Base-by-base conservation (phyloP, 805 yeast species). In the Candida piceae region DNA sequence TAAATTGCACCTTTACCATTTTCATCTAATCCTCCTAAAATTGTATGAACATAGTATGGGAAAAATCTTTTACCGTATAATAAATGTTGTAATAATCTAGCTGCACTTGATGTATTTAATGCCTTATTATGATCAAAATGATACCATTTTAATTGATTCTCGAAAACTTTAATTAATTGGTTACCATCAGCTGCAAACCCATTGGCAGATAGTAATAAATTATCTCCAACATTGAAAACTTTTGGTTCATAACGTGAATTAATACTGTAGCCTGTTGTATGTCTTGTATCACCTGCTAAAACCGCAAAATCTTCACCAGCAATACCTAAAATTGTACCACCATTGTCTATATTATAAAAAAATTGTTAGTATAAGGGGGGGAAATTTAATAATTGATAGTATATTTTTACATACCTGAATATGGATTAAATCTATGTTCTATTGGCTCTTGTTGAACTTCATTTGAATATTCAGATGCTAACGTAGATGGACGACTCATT, bases 221-320 rank as follows among this genome's bases (percentile, higher is more conserved):
- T 74, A 61, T 90, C 97, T 34, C 97, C 97, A 41, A 86, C 83
- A 49, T 81, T 76, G 53, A 85, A 82, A 38, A 93, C 84, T 62
- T 87, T 89, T 29, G 95, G 93, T 60, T 86, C 93, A 60, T 84
- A 80, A 57, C 98, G 79, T 8, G 97, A 80, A 60, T 93, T 88
- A 61, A 93, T 93, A 45, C 85, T 80, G 65, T 88, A 93, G 16
- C 97, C 98, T 15, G 84, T 80, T 5, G 95, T 86, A 55, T 84
- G 94, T 69, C 98, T 82, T n/a, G 98, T 93, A 62, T 93, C 98
- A 31, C 97, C 97, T 1, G 98, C 98, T 43, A 93, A 70, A 24
- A 93, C 93, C 15, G 96, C 96, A 55, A 88, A 93, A 63, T 93
- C 97, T 60, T 87, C 85, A 34, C 98, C 98, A 1, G 98, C 97